Conservation (phyloP, 2,329 filamentous ascomycete species). For the Didymella sp. region DNA sequence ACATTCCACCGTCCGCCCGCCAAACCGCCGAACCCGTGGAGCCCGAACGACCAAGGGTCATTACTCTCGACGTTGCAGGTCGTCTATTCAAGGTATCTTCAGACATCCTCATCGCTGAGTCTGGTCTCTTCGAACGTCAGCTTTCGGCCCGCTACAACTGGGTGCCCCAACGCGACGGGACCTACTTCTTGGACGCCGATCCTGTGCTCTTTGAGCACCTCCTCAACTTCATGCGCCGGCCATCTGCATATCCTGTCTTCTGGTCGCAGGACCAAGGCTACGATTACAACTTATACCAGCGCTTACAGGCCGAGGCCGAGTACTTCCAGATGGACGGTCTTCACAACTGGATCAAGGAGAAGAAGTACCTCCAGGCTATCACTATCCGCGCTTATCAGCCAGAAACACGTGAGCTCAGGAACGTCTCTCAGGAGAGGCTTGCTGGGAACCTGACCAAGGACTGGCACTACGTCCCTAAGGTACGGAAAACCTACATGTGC, state of each 20-base stretch:
- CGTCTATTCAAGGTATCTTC: conserved; percentile 19
- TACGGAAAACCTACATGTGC: conserved; percentile 21
- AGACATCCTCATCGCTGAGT: conserved; percentile 17
- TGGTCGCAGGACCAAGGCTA: conserved; percentile 40
- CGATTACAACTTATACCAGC: conserved; percentile 46
- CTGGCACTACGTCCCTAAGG: neutral
- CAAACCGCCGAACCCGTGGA: too few relatives aligned
- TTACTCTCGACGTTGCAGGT: conserved; percentile 29
- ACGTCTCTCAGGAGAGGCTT: neutral
- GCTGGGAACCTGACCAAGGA: conserved; percentile 4
- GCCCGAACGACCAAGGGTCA: neutral
- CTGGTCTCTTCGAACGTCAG: conserved; percentile 17
- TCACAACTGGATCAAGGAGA: conserved; percentile 39
- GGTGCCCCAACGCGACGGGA: conserved; percentile 31
- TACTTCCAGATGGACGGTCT: conserved; percentile 46
- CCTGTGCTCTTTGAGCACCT: conserved; percentile 42
- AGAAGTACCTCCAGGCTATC: conserved; percentile 34
- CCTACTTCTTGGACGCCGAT: conserved; percentile 52
- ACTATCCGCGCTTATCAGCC: conserved; percentile 1
- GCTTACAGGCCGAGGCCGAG: conserved; percentile 43
- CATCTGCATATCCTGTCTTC: conserved; percentile 40
- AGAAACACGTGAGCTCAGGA: neutral
- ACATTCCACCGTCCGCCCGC: too few relatives aligned
- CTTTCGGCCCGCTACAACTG: conserved; percentile 13
- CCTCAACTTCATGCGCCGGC: conserved; percentile 32